A percentile compares a stretch with the other conserved stretches of the same genome.
These are phyloP conservation scores for Deinandra increscens DNA, from an alignment of 129 eudicot species.

Conservation along the genomic window DNA sequence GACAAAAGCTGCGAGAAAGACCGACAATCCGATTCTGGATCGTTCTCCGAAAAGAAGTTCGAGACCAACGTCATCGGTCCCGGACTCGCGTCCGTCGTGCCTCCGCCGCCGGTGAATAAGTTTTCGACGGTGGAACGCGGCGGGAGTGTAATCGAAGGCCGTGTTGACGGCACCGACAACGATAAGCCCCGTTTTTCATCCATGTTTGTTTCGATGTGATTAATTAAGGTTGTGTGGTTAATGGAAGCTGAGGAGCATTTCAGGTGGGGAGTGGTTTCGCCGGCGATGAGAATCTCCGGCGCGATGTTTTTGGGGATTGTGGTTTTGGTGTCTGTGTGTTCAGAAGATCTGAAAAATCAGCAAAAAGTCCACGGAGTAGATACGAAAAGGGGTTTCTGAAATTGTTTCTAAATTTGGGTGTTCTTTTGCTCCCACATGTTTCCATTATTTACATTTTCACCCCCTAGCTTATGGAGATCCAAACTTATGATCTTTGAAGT, in stretches of 20 bases:
- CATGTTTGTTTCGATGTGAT: slow-evolving; percentile 23
- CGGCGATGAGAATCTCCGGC: slow-evolving; percentile 33
- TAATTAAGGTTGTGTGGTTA: neutral
- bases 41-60: slow-evolving; percentile 68
- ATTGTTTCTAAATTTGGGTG: slow-evolving; percentile 30
- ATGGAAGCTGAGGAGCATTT: slow-evolving; percentile 15
- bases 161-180: slow-evolving; percentile 33
- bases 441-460: neutral
- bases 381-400: slow-evolving; percentile 33
- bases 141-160: slow-evolving; percentile 66
- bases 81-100: slow-evolving; percentile 52
- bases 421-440: slow-evolving; percentile 21
- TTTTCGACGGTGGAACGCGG: slow-evolving; percentile 50
- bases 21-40: slow-evolving; percentile 67
- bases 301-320: slow-evolving; percentile 23
- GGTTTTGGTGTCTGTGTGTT: slow-evolving; percentile 30
- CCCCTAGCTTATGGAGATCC: neutral
- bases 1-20: slow-evolving; percentile 90
- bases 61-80: slow-evolving; percentile 90
- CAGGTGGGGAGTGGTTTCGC: slow-evolving; percentile 8
- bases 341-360: slow-evolving; percentile 32
- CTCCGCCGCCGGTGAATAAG: slow-evolving; percentile 48
- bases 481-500: neutral
- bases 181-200: slow-evolving; percentile 38
- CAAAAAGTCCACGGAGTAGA: slow-evolving; percentile 43